Percentiles rank a stretch among this genome's conserved stretches.
These are phyloP conservation scores for Turritis glabra DNA, from an alignment of 345 rosid species.

Conservation along the genomic window DNA sequence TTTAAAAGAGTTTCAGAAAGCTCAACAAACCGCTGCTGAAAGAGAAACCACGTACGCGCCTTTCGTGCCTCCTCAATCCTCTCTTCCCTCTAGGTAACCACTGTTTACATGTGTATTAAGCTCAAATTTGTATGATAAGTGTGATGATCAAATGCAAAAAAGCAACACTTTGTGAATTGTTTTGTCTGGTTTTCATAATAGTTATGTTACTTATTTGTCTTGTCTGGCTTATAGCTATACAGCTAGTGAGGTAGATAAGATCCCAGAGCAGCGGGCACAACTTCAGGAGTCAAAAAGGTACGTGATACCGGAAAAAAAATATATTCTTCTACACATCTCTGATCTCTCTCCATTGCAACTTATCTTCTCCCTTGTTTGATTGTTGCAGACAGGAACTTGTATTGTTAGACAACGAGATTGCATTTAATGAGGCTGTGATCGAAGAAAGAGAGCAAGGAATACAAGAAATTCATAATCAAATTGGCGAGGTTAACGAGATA, in stretches of 20 bases:
- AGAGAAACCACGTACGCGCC: conserved; percentile 81
- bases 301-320: neutral
- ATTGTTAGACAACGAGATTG: conserved; percentile 86
- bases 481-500: conserved; percentile 95
- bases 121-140: too few relatives aligned
- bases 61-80: conserved; percentile 51
- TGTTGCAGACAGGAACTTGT: conserved; percentile 80
- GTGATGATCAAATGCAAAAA: neutral
- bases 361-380: neutral
- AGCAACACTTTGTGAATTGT: neutral
- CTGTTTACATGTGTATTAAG: too few relatives aligned
- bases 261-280: conserved; percentile 37
- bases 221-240: conserved; percentile 37
- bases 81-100: conserved; percentile 39
- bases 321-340: neutral
- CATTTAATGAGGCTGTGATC: conserved; percentile 87
- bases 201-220: neutral
- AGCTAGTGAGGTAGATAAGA: conserved; percentile 28
- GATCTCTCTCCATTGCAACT: neutral
- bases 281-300: conserved; percentile 38
- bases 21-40: conserved; percentile 92
- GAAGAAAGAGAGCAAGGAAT: conserved; percentile 98
- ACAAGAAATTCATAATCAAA: conserved; percentile 85
- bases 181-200: neutral
- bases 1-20: conserved; percentile 95